phyloP scores from a whole-genome alignment of 2,329 filamentous ascomycete genomes.

The Pseudogymnoascus sp. region DNA sequence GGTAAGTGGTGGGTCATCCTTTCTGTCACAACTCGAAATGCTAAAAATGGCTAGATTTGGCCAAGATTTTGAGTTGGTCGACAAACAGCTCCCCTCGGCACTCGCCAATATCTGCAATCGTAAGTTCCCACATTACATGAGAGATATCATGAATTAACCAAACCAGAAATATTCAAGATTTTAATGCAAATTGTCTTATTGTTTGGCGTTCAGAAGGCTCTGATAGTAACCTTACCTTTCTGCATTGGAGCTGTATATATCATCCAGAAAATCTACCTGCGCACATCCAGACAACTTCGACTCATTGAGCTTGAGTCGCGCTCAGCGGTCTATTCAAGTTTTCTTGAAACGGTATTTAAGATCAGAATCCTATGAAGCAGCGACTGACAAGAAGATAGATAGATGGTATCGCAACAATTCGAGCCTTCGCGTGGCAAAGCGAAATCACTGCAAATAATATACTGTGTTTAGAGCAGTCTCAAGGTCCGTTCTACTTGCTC shows the following conservation, averaged over 20 bases:
- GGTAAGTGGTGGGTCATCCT: conserved; percentile 21
- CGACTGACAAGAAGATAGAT: conserved; percentile 21
- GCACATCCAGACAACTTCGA: conserved; percentile 51
- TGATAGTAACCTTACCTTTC: conserved; percentile 43
- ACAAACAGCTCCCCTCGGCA: conserved; percentile 21
- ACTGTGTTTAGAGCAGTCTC: conserved; percentile 41
- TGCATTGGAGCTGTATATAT: conserved; percentile 38
- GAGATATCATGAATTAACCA: neutral
- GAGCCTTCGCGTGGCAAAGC: conserved; percentile 47
- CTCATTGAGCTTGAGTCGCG: conserved; percentile 55
- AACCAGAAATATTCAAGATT: conserved; percentile 19
- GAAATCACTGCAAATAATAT: conserved; percentile 38
- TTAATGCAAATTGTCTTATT: conserved; percentile 42
- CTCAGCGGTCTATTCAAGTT: conserved; percentile 38
- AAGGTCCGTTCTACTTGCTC: conserved; percentile 48
- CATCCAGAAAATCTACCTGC: conserved; percentile 50
- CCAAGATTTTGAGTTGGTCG: conserved; percentile 17
- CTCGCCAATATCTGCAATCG: conserved; percentile 29
- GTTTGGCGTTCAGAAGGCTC: conserved; percentile 36
- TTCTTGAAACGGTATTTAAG: conserved; percentile 32
- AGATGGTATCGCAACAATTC: conserved; percentile 45
- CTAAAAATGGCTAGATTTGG: conserved; percentile 14
- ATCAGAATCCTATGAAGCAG: neutral
- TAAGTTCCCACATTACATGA: conserved; percentile 27
- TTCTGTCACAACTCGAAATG: neutral